These are phyloP conservation scores for Haplosporangium gracile DNA, from an alignment of 192 early-diverging fungal genomes.

Conservation along the genomic window DNA sequence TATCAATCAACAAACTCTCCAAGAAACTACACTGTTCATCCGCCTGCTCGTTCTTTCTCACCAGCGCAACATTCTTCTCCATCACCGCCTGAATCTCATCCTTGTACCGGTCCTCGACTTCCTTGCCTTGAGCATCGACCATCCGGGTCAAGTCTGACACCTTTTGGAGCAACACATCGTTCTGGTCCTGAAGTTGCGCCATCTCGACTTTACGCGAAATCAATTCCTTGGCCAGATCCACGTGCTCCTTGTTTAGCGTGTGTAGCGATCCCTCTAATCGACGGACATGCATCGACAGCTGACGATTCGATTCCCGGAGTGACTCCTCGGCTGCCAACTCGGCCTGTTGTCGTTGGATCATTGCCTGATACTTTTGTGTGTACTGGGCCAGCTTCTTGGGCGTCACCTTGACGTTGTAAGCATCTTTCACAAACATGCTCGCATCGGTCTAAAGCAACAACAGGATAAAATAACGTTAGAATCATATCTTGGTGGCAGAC, in stretches of 20 bases:
- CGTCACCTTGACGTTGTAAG: conserved; percentile 81
- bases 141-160: conserved; percentile 73
- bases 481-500: not conserved
- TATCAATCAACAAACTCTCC: conserved; percentile 81
- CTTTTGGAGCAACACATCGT: conserved; percentile 67
- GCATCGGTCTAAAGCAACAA: conserved; percentile 67
- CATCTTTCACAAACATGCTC: conserved; percentile 83
- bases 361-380: conserved; percentile 70
- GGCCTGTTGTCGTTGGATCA: conserved; percentile 69
- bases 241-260: conserved; percentile 82
- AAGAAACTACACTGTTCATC: conserved; percentile 74
- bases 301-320: conserved; percentile 76
- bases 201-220: conserved; percentile 71
- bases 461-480: not conserved
- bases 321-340: conserved; percentile 77
- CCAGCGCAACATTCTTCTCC: conserved; percentile 86
- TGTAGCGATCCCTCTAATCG: conserved; percentile 76
- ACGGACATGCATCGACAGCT: conserved; percentile 72
- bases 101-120: conserved; percentile 74
- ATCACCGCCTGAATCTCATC: conserved; percentile 85
- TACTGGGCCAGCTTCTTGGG: conserved; percentile 78
- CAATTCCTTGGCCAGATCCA: conserved; percentile 74
- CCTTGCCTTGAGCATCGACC: conserved; percentile 64
- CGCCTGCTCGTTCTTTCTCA: conserved; percentile 70
- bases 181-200: conserved; percentile 67